phyloP scores from a whole-genome alignment of 2,329 filamentous ascomycete species.

The Trichoderma sp. region DNA sequence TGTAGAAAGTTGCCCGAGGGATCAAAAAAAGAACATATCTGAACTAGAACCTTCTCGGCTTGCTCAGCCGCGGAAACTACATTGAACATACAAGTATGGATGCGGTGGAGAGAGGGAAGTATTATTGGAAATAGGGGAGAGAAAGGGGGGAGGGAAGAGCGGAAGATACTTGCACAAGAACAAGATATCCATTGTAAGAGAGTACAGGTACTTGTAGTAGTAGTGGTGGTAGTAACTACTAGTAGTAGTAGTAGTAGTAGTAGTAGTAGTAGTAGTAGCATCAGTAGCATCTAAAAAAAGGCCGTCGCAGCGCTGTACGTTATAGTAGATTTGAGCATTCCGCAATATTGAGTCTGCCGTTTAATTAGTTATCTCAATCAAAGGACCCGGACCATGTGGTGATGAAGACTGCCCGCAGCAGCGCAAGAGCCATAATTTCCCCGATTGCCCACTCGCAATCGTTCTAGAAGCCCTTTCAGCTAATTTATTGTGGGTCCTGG shows the following conservation, averaged over 20 bases:
- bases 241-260: not conserved
- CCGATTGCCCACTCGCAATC: not conserved
- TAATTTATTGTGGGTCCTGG: not conserved
- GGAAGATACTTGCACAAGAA: not conserved
- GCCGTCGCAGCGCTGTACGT: not conserved
- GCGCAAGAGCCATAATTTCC: not conserved
- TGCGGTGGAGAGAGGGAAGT: not conserved
- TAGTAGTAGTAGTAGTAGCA: not conserved
- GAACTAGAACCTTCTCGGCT: slow-evolving; percentile 1
- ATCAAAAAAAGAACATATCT: not conserved
- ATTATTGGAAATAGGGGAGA: not conserved
- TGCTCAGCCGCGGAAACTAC: not conserved
- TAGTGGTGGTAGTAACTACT: not conserved
- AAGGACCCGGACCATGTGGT: not conserved
- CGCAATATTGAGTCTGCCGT: not conserved
- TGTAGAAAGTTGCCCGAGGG: not conserved
- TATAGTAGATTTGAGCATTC: not conserved
- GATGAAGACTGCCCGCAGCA: not conserved
- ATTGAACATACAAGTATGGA: not conserved
- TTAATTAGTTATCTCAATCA: not conserved
- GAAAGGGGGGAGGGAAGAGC: not conserved
- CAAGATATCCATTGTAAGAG: not conserved
- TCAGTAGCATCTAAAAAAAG: slow-evolving; percentile 7
- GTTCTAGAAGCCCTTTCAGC: not conserved
- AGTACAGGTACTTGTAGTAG: slow-evolving; percentile 4